A percentile compares a stretch with the other conserved stretches of the same genome.
Evolutionary conservation across 192 early-diverging fungal genomes (phyloP).

Genomic region (Pilaira anomala): DNA sequence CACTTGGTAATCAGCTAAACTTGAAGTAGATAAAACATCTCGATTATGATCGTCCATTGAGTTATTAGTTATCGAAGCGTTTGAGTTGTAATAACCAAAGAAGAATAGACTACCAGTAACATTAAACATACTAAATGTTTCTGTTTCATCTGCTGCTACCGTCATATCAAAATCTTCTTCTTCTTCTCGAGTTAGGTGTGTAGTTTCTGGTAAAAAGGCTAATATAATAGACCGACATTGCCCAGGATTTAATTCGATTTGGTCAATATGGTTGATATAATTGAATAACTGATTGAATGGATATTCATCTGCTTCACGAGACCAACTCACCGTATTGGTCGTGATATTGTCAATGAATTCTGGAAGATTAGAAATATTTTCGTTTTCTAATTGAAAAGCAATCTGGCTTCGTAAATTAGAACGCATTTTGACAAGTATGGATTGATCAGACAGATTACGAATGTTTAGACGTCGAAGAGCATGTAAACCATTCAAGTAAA

Average conservation of each 20-base stretch:
- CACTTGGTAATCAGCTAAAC: constrained; percentile 50
- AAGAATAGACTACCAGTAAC: constrained; percentile 84
- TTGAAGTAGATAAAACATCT: constrained; percentile 18
- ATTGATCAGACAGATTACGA: constrained; percentile 58
- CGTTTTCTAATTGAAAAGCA: constrained; percentile 82
- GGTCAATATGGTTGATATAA: constrained; percentile 77
- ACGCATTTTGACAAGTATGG: constrained; percentile 69
- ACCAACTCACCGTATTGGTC: constrained; percentile 63
- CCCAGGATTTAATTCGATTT: constrained; percentile 61
- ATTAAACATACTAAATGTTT: constrained; percentile 65
- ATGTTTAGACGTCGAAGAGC: constrained; percentile 69
- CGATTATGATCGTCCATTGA: neutral
- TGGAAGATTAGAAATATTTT: constrained; percentile 63
- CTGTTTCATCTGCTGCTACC: constrained; percentile 52
- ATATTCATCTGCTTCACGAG: constrained; percentile 42
- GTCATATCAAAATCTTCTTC: constrained; percentile 30
- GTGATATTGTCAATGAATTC: constrained; percentile 22
- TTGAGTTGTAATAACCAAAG: constrained; percentile 57
- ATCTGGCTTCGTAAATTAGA: constrained; percentile 78
- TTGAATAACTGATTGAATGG: constrained; percentile 94
- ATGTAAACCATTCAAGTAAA: constrained; percentile 82
- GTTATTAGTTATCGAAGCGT: neutral
- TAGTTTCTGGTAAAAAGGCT: constrained; percentile 66
- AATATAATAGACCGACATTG: constrained; percentile 75
- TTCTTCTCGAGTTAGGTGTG: constrained; percentile 22